Percentiles rank a stretch among this genome's conserved stretches.
These are phyloP conservation scores for Exophiala sp. DNA, from an alignment of 2,329 filamentous ascomycete genomes.

Conservation along the genomic window DNA sequence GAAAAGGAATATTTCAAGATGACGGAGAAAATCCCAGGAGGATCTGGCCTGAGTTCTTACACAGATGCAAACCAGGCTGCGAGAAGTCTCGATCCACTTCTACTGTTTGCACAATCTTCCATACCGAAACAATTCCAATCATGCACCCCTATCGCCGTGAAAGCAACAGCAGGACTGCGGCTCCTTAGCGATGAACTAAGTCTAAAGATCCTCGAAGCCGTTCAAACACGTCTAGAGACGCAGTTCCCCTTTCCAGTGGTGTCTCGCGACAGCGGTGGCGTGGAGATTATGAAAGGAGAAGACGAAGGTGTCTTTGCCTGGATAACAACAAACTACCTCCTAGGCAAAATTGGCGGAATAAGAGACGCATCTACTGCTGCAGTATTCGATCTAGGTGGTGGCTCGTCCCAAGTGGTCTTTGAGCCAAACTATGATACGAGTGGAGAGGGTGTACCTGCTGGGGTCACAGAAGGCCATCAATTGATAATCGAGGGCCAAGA, in stretches of 20 bases:
- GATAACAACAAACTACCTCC: slow-evolving; percentile 98
- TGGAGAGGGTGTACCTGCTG: slow-evolving; percentile 76
- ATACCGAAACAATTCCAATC: slow-evolving; percentile 85
- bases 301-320: slow-evolving; percentile 98
- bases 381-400: slow-evolving; percentile 92
- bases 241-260: slow-evolving; percentile 94
- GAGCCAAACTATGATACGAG: slow-evolving; percentile 83
- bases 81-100: slow-evolving; percentile 79
- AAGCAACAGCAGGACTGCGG: slow-evolving; percentile 91
- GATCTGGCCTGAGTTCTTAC: slow-evolving; percentile 80
- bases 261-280: slow-evolving; percentile 75
- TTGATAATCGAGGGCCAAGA: slow-evolving; percentile 84
- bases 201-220: slow-evolving; percentile 78
- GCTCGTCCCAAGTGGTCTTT: slow-evolving; percentile 97
- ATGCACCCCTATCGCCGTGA: slow-evolving; percentile 96
- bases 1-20: slow-evolving; percentile 91
- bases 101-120: slow-evolving; percentile 77
- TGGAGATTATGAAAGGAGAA: slow-evolving; percentile 95
- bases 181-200: slow-evolving; percentile 79
- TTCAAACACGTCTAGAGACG: slow-evolving; percentile 77
- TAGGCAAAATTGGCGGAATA: slow-evolving; percentile 92
- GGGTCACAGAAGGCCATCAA: slow-evolving; percentile 80
- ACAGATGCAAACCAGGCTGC: slow-evolving; percentile 83
- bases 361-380: slow-evolving; percentile 88
- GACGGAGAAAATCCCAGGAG: slow-evolving; percentile 78